Base-by-base conservation (phyloP, 2,329 filamentous ascomycete species). In the Cladosporium sp. region DNA sequence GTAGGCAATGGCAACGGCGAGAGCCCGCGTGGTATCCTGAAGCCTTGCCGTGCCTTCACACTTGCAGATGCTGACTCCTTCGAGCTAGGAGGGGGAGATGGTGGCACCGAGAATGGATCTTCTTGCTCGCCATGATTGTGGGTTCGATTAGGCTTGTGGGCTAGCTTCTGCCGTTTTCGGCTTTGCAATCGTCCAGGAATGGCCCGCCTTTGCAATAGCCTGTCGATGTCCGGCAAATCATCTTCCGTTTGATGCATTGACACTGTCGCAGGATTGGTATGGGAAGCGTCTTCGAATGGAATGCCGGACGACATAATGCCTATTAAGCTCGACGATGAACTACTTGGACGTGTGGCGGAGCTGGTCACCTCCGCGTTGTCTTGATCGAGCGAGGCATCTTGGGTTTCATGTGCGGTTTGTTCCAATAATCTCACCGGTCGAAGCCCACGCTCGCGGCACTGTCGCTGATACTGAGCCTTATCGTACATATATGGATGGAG, bases 401-500 rank as follows among this genome's bases (percentile, higher is more conserved):
- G 60, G 45, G 38, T 61, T 43, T 60, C 60, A 2, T 59, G 38
- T 28, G 56, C 40, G 8, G 45, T 43, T 38, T 61, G 51, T n/a
- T 69, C 63, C 39, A 67, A 66, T 39, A 76, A 61, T 8, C 69
- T 68, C 14, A 80, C 71, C 3, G 78, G 78, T 54, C 70, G 73
- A 12, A 80, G 63, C 2, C 78, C 78, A 57, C 75, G 68, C 43
- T 74, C 73, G 62, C 73, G 72, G 30, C 75, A 74, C 51, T 75
- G 73, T 59, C 72, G 72, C 22, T 74, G 71, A 62, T 80, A 79
- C 37, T 71, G 66, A 51, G 77, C 74, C 19, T 72, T 72, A 51
- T 80, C 78, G 20, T 78, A 63, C 20, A 75, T 64, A 60, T 80
- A 81, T 2, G 78, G 78, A 67, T 80, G 76, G 28, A 81, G 63